Percentiles rank a stretch among this genome's conserved stretches.
phyloP scores from a whole-genome alignment of 345 rosid species.

The Cardiospermum halicacabum region DNA sequence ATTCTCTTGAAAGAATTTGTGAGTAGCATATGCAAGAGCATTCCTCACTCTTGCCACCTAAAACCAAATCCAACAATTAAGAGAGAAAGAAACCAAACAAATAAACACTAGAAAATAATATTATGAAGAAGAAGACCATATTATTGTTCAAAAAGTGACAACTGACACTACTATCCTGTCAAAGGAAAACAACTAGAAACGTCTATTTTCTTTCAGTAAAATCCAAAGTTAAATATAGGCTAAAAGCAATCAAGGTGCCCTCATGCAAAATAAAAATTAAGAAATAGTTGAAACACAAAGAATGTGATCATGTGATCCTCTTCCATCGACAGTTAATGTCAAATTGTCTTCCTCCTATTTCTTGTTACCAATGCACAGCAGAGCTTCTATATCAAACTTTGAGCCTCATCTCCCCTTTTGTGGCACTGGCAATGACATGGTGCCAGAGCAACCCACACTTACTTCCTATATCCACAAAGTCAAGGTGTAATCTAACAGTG shows the following conservation, averaged over 20 bases:
- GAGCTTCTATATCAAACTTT: no score
- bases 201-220: background rate
- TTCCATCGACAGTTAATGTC: no score
- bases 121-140: background rate
- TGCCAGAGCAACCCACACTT: no score
- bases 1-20: conserved; percentile 87
- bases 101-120: background rate
- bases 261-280: background rate
- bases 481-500: no score
- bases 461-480: no score
- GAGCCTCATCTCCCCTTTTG: no score
- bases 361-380: no score
- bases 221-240: background rate
- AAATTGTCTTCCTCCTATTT: no score
- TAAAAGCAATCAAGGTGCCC: no score
- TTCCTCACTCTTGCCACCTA: conserved; percentile 96
- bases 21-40: conserved; percentile 91
- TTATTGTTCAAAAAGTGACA: background rate
- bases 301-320: no score
- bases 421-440: no score
- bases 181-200: background rate
- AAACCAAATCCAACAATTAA: conserved; percentile 18
- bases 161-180: background rate
- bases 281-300: background rate
- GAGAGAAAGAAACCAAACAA: background rate